Evolutionary conservation across 2,329 filamentous ascomycete genomes (phyloP).

Genomic region (Beauveria sp.): DNA sequence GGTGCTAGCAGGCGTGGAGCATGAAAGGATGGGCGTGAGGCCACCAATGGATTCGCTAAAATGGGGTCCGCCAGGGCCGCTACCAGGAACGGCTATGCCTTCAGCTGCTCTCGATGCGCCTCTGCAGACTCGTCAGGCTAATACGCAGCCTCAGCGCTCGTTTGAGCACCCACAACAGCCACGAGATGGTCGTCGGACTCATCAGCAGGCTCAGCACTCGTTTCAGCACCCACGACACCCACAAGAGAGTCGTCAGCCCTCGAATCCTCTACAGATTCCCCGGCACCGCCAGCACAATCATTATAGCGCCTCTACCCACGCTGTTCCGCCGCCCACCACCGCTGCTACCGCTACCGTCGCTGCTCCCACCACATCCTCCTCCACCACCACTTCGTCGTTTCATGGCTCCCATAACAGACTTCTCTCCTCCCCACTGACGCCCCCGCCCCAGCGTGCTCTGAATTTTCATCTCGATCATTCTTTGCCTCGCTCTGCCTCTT

Average conservation of each 20-base stretch:
- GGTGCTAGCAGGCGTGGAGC: conserved; percentile 19
- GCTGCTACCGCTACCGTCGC: neutral
- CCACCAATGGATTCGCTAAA: conserved; percentile 16
- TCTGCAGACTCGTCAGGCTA: neutral
- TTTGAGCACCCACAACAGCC: neutral
- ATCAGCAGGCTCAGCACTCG: neutral
- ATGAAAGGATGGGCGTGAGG: conserved; percentile 18
- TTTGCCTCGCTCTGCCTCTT: neutral
- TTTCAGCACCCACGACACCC: neutral
- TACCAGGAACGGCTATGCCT: neutral
- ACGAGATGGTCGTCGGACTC: neutral
- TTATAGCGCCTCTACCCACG: neutral
- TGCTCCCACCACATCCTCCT: conserved; percentile 8
- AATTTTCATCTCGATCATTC: conserved; percentile 48
- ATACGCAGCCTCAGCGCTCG: neutral
- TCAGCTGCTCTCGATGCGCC: conserved; percentile 4
- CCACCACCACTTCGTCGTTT: conserved; percentile 9
- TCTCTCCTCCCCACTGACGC: conserved; percentile 44
- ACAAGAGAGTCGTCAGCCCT: neutral
- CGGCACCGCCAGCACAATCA: neutral
- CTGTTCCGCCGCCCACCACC: neutral
- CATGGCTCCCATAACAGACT: conserved; percentile 31
- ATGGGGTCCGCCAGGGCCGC: conserved; percentile 11
- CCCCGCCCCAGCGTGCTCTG: conserved; percentile 45
- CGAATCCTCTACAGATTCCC: neutral